These are phyloP conservation scores for Sporisorium graminicola DNA, from an alignment of 1,284 basidiomycete genomes.

Conservation along the genomic window DNA sequence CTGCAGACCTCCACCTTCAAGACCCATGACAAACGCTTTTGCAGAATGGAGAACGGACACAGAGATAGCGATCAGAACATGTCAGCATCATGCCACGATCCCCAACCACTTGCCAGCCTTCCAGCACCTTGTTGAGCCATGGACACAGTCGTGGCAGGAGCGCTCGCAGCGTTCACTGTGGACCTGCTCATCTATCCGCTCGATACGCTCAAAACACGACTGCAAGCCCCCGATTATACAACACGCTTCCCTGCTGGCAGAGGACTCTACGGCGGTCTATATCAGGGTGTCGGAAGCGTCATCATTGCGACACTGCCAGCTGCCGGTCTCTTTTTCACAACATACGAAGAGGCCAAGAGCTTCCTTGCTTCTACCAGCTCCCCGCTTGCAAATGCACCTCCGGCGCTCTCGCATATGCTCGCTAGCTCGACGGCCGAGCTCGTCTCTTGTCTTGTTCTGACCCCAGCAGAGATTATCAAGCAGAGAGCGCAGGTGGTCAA, in stretches of 20 bases:
- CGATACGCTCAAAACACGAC: slow-evolving; percentile 95
- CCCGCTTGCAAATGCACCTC: slow-evolving; percentile 38
- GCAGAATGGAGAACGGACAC: too few relatives aligned
- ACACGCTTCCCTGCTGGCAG: slow-evolving; percentile 84
- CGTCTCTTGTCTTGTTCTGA: slow-evolving; percentile 56
- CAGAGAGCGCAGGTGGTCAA: slow-evolving; percentile 61
- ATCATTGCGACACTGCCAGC: slow-evolving; percentile 95
- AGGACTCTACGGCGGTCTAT: slow-evolving; percentile 86
- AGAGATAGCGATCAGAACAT: too few relatives aligned
- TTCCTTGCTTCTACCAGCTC: slow-evolving; percentile 39
- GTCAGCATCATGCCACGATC: too few relatives aligned
- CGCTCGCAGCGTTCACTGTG: slow-evolving; percentile 63
- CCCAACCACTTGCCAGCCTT: too few relatives aligned
- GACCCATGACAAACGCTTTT: too few relatives aligned
- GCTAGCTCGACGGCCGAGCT: slow-evolving; percentile 59
- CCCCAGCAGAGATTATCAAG: slow-evolving; percentile 65
- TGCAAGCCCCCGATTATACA: slow-evolving; percentile 80
- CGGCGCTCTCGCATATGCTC: slow-evolving; percentile 50
- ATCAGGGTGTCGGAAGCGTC: slow-evolving; percentile 95
- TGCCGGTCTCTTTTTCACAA: slow-evolving; percentile 62
- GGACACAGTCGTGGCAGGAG: slow-evolving; percentile 61
- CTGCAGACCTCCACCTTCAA: background rate
- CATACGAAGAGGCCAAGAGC: slow-evolving; percentile 57
- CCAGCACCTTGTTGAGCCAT: background rate
- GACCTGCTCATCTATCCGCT: slow-evolving; percentile 96